These are phyloP conservation scores for Artemisia annua DNA, from an alignment of 129 eudicot genomes.

Conservation along the genomic window DNA sequence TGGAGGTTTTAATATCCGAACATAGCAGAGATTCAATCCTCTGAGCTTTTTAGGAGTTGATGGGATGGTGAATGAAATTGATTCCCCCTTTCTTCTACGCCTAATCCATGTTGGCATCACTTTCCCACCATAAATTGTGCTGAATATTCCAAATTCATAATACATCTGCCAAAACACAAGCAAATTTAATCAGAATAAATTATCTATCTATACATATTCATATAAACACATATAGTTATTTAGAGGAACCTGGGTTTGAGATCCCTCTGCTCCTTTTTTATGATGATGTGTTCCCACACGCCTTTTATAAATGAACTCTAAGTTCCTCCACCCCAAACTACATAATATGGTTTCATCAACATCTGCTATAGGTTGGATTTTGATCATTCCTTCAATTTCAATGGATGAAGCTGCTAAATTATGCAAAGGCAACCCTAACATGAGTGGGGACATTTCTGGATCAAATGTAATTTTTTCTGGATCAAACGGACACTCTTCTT, in stretches of 20 bases:
- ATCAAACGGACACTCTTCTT: too few relatives aligned
- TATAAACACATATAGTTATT: background rate
- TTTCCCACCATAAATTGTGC: constrained; percentile 1
- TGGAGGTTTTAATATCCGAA: background rate
- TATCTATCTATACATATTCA: background rate
- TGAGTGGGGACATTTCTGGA: constrained; percentile 19
- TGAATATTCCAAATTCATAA: constrained; percentile 26
- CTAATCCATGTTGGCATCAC: background rate
- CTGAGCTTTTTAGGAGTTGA: background rate
- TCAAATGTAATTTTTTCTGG: background rate
- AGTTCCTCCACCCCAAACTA: constrained; percentile 1
- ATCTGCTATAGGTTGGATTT: constrained; percentile 14
- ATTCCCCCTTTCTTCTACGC: background rate
- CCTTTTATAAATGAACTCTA: background rate
- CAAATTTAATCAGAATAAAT: background rate
- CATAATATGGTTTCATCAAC: background rate
- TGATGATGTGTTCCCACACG: background rate
- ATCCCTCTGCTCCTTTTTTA: background rate
- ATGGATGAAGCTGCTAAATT: background rate
- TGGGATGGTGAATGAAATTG: constrained; percentile 23
- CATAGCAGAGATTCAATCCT: constrained; percentile 12
- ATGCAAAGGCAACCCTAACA: background rate
- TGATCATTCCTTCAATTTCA: constrained; percentile 19
- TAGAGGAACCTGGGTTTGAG: constrained; percentile 21
- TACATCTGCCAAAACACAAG: constrained; percentile 17